Evolutionary conservation across 2,329 filamentous ascomycete genomes (phyloP).

Genomic region (Fusarium siculi): DNA sequence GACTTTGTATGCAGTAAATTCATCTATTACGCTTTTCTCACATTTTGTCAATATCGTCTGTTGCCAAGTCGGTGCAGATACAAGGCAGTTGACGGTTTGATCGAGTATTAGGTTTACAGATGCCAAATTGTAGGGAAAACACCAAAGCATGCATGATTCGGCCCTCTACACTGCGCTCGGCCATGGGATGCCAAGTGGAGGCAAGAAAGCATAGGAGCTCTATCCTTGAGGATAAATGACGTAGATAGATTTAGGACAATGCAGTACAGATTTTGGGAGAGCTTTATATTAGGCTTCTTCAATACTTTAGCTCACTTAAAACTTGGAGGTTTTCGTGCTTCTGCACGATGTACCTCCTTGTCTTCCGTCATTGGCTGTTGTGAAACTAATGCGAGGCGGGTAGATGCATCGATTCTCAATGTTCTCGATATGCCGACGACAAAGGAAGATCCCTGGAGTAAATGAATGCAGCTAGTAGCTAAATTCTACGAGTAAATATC

Average conservation of each 20-base stretch:
- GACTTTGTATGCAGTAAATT: background rate
- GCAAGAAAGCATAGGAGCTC: background rate
- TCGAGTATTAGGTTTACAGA: too few relatives aligned
- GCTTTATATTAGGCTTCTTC: too few relatives aligned
- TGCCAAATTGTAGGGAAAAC: background rate
- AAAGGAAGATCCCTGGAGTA: fast-evolving
- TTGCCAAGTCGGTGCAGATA: background rate
- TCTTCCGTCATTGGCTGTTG: background rate
- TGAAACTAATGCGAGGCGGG: background rate
- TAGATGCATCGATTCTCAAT: background rate
- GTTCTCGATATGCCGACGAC: background rate
- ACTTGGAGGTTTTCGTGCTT: background rate
- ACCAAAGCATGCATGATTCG: too few relatives aligned
- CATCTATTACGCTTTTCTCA: fast-evolving
- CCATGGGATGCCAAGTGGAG: background rate
- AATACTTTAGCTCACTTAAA: too few relatives aligned
- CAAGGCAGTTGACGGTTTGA: background rate
- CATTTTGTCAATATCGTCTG: fast-evolving
- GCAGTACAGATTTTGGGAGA: background rate
- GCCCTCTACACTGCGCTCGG: background rate
- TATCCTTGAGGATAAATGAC: background rate
- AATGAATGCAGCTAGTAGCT: too few relatives aligned
- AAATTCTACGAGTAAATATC: fast-evolving
- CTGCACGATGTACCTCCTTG: too few relatives aligned
- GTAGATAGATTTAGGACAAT: background rate